Percentiles rank a stretch among this genome's conserved stretches.
Evolutionary conservation across 352 stramenopile species (phyloP).

Genomic region (Globisporangium lucens): DNA sequence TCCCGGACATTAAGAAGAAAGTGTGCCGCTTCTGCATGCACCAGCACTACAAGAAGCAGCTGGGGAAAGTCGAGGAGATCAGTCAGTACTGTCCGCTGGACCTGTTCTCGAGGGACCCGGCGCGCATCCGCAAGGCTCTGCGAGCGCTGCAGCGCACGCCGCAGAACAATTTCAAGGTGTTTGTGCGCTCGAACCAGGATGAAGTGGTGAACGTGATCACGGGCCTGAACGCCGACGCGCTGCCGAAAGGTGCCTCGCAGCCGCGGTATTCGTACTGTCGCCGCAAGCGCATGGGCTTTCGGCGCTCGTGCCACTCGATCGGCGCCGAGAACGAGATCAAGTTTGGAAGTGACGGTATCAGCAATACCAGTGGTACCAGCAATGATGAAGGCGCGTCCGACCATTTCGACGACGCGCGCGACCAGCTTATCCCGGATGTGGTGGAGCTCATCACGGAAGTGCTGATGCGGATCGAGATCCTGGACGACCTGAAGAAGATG

Average conservation of each 20-base stretch:
- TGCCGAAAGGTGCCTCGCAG: constrained; percentile 65
- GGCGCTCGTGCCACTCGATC: constrained; percentile 73
- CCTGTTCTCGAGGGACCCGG: constrained; percentile 68
- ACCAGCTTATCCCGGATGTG: constrained; percentile 57
- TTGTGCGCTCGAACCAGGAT: constrained; percentile 77
- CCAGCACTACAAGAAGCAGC: constrained; percentile 77
- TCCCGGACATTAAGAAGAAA: constrained; percentile 54
- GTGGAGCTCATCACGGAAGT: constrained; percentile 76
- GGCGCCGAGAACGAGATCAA: constrained; percentile 47
- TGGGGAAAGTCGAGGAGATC: constrained; percentile 76
- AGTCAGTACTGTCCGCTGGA: constrained; percentile 84
- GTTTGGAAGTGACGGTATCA: neutral
- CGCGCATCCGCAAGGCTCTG: constrained; percentile 56
- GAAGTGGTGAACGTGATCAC: constrained; percentile 80
- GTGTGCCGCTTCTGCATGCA: constrained; percentile 89
- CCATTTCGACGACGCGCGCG: constrained; percentile 27
- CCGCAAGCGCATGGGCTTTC: constrained; percentile 73
- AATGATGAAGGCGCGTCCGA: constrained; percentile 14
- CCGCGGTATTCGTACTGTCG: constrained; percentile 66
- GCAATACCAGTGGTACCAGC: neutral
- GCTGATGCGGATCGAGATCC: constrained; percentile 63
- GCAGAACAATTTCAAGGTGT: constrained; percentile 91
- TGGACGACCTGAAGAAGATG: constrained; percentile 82
- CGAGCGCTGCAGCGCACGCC: constrained; percentile 68
- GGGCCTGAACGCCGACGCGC: constrained; percentile 56